Percentiles rank a stretch among this genome's conserved stretches.
These are phyloP conservation scores for Coemansia sp. DNA, from an alignment of 192 early-diverging fungal species.

Conservation along the genomic window DNA sequence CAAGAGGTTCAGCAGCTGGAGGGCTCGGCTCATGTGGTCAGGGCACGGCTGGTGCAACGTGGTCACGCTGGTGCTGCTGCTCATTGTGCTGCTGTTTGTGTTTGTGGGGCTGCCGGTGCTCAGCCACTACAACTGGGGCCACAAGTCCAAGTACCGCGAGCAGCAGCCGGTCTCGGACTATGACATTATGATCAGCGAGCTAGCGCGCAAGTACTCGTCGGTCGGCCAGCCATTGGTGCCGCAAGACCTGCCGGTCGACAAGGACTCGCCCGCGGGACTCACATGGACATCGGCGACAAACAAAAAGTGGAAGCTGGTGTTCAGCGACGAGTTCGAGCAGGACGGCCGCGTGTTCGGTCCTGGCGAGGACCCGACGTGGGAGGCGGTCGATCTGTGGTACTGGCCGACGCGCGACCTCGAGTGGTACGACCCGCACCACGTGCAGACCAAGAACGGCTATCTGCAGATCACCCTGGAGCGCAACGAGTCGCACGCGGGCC, in stretches of 20 bases:
- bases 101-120: constrained; percentile 49
- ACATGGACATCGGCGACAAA: constrained; percentile 43
- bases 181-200: constrained; percentile 22
- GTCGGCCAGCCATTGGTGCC: constrained; percentile 43
- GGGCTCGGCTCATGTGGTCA: constrained; percentile 41
- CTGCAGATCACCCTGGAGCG: constrained; percentile 50
- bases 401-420: constrained; percentile 55
- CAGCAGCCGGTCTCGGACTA: constrained; percentile 28
- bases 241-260: constrained; percentile 38
- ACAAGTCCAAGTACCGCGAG: constrained; percentile 8
- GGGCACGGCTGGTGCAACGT: constrained; percentile 54
- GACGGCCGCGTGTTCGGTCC: constrained; percentile 52
- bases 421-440: constrained; percentile 54
- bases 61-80: constrained; percentile 36
- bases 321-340: constrained; percentile 59
- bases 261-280: constrained; percentile 37
- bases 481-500: constrained; percentile 43
- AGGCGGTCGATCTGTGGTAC: constrained; percentile 56
- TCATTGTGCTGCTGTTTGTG: constrained; percentile 44
- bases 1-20: constrained; percentile 39
- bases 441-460: constrained; percentile 47
- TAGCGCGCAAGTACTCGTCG: constrained; percentile 25
- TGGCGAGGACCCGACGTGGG: constrained; percentile 55
- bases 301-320: constrained; percentile 53
- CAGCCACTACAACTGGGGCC: constrained; percentile 49